Evolutionary conservation across 805 yeast genomes (phyloP).

Genomic region (Sugiyamaella marilandica): DNA sequence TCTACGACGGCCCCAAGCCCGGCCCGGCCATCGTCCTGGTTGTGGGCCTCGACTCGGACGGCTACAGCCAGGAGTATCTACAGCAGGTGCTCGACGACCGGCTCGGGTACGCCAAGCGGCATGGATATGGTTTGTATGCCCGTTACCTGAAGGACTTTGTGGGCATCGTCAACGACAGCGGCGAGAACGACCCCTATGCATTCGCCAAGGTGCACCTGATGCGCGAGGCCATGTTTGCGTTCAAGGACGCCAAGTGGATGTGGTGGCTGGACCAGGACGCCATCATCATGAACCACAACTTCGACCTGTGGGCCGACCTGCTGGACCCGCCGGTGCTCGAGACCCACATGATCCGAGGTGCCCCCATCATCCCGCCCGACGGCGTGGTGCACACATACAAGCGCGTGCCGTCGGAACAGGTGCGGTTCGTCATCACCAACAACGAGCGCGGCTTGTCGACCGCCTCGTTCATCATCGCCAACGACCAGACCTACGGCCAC

Average conservation of each 20-base stretch:
- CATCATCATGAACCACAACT: slow-evolving; percentile 63
- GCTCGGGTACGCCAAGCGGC: slow-evolving; percentile 78
- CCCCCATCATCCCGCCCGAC: slow-evolving; percentile 54
- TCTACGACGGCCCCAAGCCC: slow-evolving; percentile 16
- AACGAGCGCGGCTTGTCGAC: slow-evolving; percentile 60
- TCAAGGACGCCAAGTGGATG: slow-evolving; percentile 82
- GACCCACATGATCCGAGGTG: slow-evolving; percentile 60
- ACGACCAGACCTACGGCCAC: slow-evolving; percentile 59
- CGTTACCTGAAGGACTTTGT: slow-evolving; percentile 80
- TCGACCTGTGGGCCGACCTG: slow-evolving; percentile 56
- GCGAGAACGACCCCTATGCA: slow-evolving; percentile 51
- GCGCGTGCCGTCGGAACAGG: slow-evolving; percentile 50
- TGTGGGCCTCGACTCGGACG: slow-evolving; percentile 71
- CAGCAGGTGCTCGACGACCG: slow-evolving; percentile 75
- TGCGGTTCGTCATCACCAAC: slow-evolving; percentile 66
- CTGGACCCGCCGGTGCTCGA: slow-evolving; percentile 57
- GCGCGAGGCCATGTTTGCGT: slow-evolving; percentile 87
- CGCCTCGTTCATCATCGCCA: slow-evolving; percentile 63
- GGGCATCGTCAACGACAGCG: slow-evolving; percentile 62
- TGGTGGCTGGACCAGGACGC: slow-evolving; percentile 82
- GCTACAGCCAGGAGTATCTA: slow-evolving; percentile 53
- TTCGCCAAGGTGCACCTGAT: slow-evolving; percentile 64
- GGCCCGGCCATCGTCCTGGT: slow-evolving; percentile 54
- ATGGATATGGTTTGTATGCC: slow-evolving; percentile 75
- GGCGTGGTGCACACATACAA: slow-evolving; percentile 52